Conservation (phyloP, 2,329 filamentous ascomycete genomes). For the Lojkania enalia region DNA sequence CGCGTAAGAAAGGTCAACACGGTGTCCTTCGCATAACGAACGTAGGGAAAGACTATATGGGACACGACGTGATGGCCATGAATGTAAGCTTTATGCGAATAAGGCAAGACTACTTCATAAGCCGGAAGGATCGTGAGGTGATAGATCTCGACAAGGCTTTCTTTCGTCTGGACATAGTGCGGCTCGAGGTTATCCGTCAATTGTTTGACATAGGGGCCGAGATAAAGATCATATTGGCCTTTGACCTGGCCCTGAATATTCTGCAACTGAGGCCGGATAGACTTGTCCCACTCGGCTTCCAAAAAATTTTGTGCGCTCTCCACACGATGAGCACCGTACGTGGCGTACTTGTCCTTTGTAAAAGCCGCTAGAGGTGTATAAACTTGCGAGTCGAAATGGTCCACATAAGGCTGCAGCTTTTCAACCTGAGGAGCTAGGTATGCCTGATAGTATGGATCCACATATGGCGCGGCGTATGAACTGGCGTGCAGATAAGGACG, state of each 20-base stretch:
- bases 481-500: conserved; percentile 73
- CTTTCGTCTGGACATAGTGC: conserved; percentile 70
- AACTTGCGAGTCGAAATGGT: conserved; percentile 60
- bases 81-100: conserved; percentile 69
- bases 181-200: conserved; percentile 63
- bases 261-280: conserved; percentile 72
- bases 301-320: conserved; percentile 68
- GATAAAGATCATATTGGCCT: conserved; percentile 67
- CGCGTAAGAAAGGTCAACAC: conserved; percentile 72
- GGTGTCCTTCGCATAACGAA: conserved; percentile 70
- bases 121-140: conserved; percentile 74
- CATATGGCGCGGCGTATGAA: conserved; percentile 70
- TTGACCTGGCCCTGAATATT: conserved; percentile 65
- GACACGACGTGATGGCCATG: conserved; percentile 68
- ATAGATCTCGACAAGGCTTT: conserved; percentile 68
- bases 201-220: conserved; percentile 75
- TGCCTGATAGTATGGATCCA: conserved; percentile 81
- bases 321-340: conserved; percentile 75
- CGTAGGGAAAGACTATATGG: conserved; percentile 72
- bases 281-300: conserved; percentile 75
- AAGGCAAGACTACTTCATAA: conserved; percentile 74
- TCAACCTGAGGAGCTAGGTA: conserved; percentile 86
- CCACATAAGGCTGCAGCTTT: conserved; percentile 71
- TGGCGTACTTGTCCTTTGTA: conserved; percentile 62
- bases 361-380: conserved; percentile 70